phyloP scores from a whole-genome alignment of 2,329 filamentous ascomycete species.

The Gaeumannomyces sp. region DNA sequence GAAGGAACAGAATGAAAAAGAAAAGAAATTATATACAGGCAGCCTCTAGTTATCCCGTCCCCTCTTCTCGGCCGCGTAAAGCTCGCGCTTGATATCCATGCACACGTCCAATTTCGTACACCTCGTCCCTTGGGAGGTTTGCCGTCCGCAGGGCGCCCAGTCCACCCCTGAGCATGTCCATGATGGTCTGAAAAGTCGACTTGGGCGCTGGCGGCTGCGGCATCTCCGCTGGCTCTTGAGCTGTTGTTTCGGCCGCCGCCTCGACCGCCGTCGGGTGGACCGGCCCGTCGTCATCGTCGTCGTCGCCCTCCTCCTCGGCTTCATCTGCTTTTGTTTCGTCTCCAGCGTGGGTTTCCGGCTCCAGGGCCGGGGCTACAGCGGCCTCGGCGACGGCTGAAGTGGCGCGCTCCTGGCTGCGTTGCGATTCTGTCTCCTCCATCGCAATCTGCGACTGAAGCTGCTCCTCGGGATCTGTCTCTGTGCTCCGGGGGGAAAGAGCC shows the following conservation, averaged over 20 bases:
- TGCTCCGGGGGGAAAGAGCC: neutral
- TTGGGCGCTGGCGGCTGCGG: conserved; percentile 22
- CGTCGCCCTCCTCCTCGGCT: conserved; percentile 3
- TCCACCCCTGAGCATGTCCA: conserved; percentile 46
- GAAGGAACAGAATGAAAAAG: neutral
- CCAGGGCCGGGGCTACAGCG: neutral
- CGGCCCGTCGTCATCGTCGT: conserved; percentile 4
- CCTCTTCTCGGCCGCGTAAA: conserved; percentile 64
- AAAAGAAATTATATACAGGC: neutral
- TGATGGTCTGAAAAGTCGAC: conserved; percentile 41
- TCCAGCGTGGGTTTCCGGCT: conserved; percentile 14
- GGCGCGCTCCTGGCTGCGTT: neutral
- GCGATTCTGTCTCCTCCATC: conserved; percentile 16
- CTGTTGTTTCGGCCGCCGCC: conserved; percentile 11
- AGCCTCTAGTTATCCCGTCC: conserved; percentile 30
- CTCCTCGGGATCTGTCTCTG: conserved; percentile 18
- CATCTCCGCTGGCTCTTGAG: conserved; percentile 13
- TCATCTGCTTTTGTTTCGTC: conserved; percentile 12
- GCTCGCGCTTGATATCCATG: conserved; percentile 69
- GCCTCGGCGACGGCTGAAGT: neutral
- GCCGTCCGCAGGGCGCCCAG: conserved; percentile 54
- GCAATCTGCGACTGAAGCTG: conserved; percentile 26
- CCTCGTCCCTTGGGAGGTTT: conserved; percentile 56
- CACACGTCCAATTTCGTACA: conserved; percentile 66
- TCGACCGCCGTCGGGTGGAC: conserved; percentile 4